Evolutionary conservation across 2,329 filamentous ascomycete species (phyloP).

Genomic region (Scopulariopsis brevicaulis): DNA sequence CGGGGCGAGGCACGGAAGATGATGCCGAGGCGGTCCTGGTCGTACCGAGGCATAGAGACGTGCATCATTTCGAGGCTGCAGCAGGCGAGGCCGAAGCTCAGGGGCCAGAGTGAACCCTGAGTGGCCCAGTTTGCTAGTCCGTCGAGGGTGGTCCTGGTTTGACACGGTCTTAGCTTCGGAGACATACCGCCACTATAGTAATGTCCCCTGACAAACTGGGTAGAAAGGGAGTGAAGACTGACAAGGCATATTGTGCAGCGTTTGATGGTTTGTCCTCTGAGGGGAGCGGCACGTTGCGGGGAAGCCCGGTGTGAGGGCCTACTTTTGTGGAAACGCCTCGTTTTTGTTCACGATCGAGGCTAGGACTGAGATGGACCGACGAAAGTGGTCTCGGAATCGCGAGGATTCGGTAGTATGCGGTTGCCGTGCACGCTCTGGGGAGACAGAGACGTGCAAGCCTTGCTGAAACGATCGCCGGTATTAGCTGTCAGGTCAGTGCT

Average conservation of each 20-base stretch:
- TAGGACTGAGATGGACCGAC: background rate
- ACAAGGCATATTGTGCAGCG: conserved; percentile 76
- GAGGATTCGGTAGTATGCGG: background rate
- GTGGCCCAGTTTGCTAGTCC: conserved; percentile 75
- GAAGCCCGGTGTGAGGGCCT: background rate
- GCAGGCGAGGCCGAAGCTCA: conserved; percentile 82
- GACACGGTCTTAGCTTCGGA: background rate
- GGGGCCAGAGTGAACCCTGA: conserved; percentile 76
- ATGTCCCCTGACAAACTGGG: background rate
- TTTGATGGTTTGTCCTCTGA: conserved; percentile 74
- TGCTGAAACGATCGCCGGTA: background rate
- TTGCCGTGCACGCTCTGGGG: background rate
- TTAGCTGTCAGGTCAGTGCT: background rate
- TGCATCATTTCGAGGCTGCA: conserved; percentile 93
- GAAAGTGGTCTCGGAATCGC: background rate
- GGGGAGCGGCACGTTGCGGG: conserved; percentile 44
- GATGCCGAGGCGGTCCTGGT: conserved; percentile 79
- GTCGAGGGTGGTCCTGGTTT: conserved; percentile 60
- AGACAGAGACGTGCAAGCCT: background rate
- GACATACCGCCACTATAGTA: background rate
- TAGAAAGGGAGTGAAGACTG: conserved; percentile 26
- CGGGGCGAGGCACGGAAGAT: conserved; percentile 83
- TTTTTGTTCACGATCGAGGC: background rate
- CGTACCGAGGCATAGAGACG: conserved; percentile 76
- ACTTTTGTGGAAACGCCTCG: background rate